phyloP scores from a whole-genome alignment of 1,284 basidiomycete genomes.

The Coriolopsis trogii region DNA sequence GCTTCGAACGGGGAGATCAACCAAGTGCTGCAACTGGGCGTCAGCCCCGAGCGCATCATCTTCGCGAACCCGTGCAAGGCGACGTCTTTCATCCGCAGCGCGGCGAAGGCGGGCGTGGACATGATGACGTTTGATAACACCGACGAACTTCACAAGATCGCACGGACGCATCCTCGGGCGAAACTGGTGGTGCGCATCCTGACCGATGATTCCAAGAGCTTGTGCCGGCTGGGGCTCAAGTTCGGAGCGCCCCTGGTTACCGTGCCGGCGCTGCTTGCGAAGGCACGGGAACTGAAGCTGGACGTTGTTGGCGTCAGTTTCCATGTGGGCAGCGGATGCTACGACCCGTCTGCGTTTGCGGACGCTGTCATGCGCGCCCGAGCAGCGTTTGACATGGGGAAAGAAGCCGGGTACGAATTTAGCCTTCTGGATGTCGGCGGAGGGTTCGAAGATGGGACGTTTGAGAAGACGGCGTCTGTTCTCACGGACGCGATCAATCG shows the following conservation, averaged over 20 bases:
- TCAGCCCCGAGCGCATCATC: slow-evolving; percentile 83
- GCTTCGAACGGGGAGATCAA: slow-evolving; percentile 97
- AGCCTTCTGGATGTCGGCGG: slow-evolving; percentile 92
- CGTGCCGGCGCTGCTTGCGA: slow-evolving; percentile 80
- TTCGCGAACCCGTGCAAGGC: slow-evolving; percentile 99
- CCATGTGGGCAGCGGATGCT: slow-evolving; percentile 98
- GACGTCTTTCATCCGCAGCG: slow-evolving; percentile 87
- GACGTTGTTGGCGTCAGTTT: slow-evolving; percentile 96
- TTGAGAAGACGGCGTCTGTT: slow-evolving; percentile 81
- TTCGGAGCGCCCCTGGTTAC: slow-evolving; percentile 91
- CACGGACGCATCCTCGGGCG: slow-evolving; percentile 80
- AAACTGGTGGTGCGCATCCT: slow-evolving; percentile 94
- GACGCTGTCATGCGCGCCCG: slow-evolving; percentile 90
- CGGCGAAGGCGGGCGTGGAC: slow-evolving; percentile 79
- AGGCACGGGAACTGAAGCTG: slow-evolving; percentile 81
- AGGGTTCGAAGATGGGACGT: slow-evolving; percentile 91
- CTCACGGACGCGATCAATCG: slow-evolving; percentile 74
- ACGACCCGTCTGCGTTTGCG: slow-evolving; percentile 87
- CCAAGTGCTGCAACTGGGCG: slow-evolving; percentile 76
- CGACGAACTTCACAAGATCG: slow-evolving; percentile 97
- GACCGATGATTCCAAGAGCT: slow-evolving; percentile 94
- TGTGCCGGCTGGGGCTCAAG: slow-evolving; percentile 94
- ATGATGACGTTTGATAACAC: slow-evolving; percentile 99
- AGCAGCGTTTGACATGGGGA: slow-evolving; percentile 87
- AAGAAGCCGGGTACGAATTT: slow-evolving; percentile 82